Evolutionary conservation across 768 basidiomycete genomes (phyloP).

Genomic region (Auricularia cornea): DNA sequence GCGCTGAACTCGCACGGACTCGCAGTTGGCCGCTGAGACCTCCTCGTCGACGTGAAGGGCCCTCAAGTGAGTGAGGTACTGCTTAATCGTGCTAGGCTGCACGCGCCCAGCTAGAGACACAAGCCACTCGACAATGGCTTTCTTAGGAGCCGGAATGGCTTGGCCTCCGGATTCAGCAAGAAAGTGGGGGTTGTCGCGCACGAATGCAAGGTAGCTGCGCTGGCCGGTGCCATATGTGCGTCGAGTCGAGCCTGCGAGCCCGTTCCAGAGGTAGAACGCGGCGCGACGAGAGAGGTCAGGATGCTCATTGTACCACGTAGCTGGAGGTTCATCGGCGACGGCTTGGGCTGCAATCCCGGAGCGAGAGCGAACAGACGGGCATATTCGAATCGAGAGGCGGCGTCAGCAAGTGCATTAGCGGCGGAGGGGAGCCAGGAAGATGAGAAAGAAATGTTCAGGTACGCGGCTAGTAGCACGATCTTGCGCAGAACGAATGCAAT

Average conservation of each 20-base stretch:
- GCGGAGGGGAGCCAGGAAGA: conserved; percentile 12
- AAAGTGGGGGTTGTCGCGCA: conserved; percentile 1
- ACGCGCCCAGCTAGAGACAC: no score
- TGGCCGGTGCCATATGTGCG: conserved; percentile 25
- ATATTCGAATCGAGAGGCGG: conserved; percentile 15
- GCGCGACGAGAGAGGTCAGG: conserved; percentile 9
- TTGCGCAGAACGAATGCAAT: no score
- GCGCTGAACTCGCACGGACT: conserved; percentile 20
- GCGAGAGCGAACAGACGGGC: conserved; percentile 17
- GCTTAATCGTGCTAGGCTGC: conserved; percentile 22
- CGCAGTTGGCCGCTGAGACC: conserved; percentile 16
- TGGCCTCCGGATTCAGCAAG: conserved; percentile 1
- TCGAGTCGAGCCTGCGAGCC: conserved; percentile 22
- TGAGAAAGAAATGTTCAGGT: conserved; percentile 11
- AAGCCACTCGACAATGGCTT: conserved; percentile 16
- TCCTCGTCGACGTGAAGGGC: conserved; percentile 23
- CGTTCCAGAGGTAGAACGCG: conserved; percentile 24
- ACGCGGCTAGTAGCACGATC: conserved; percentile 5
- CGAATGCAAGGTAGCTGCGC: conserved; percentile 22
- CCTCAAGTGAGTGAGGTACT: conserved; percentile 17
- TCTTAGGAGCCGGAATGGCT: conserved; percentile 5
- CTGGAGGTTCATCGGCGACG: conserved; percentile 14
- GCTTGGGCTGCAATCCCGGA: conserved; percentile 17
- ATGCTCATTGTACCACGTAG: conserved; percentile 11
- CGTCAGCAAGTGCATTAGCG: conserved; percentile 13